Base-by-base conservation (phyloP, 345 rosid genomes). In the Heritiera littoralis region DNA sequence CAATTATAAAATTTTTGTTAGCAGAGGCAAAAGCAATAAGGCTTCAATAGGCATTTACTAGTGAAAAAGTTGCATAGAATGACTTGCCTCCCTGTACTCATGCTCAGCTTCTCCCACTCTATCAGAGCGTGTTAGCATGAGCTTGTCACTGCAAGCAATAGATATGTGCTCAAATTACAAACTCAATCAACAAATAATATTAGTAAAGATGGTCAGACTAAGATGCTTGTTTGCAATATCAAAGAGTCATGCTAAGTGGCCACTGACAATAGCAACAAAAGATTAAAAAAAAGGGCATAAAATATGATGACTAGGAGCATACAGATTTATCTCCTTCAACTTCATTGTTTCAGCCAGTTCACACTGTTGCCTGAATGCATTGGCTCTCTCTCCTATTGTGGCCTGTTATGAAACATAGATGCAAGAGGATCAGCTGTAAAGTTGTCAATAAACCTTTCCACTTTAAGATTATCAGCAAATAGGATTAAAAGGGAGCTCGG, bases 241-340 rank as follows among this genome's bases (percentile, higher is more conserved):
- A 23, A 7, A 72, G 35, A 11, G 76, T 32, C 40, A 35, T 35
- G 3, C 28, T 23, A 23, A 23, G 28, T 23, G 28, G 28, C 28
- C 40, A 60, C 41, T 18, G 28, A 20, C 17, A 64, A 52, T 32
- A 10, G 8, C 14, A 72, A 67, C 9, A 49, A 20, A 3, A 38
- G 28, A 23, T 23, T 23, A 23, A 23, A 41, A 30, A 49, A 32
- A 23, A 54, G n/a, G 6, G 52, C 41, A 17, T 13, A 12, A 66
- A 8, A 81, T 17, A 54, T 28, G 46, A 51, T 43, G 13, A 60
- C 63, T 67, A 78, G 82, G 80, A 79, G 17, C 89, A 77, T 92
- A 96, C 99, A 96, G 99, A 84, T 94, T 96, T 88, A 94, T 94
- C 87, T 96, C 98, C 88, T 96, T 96, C 87, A 96, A 80, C 82